These are phyloP conservation scores for Nymphaea thermarum DNA, from an alignment of 164 flowering plant genomes.

Conservation along the genomic window DNA sequence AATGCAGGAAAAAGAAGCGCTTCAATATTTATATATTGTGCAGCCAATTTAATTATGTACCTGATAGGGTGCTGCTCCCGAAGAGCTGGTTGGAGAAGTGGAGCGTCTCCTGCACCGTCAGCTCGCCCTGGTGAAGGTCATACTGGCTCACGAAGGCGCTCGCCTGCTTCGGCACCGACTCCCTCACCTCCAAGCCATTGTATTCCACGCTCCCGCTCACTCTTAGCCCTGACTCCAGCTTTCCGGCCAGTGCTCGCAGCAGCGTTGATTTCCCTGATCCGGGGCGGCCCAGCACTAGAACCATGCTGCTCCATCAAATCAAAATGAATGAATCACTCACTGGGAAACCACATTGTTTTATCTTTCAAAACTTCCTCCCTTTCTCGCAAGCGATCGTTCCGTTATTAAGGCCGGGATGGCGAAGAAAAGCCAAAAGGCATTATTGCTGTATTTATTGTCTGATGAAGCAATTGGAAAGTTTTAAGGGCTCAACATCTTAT, in stretches of 20 bases:
- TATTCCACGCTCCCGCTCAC: constrained; percentile 16
- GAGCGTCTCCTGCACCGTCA: constrained; percentile 1
- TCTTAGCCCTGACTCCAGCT: constrained; percentile 37
- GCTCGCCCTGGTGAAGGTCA: constrained; percentile 2
- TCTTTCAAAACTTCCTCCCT: too few relatives aligned
- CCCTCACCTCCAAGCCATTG: not conserved
- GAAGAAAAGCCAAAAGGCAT: too few relatives aligned
- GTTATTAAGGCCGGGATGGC: too few relatives aligned
- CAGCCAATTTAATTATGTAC: too few relatives aligned
- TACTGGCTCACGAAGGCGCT: not conserved
- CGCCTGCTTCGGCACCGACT: not conserved
- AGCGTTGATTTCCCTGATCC: constrained; percentile 67
- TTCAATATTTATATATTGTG: too few relatives aligned
- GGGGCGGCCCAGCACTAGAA: constrained; percentile 71
- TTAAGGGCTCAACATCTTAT: too few relatives aligned
- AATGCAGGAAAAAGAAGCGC: too few relatives aligned
- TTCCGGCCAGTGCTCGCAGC: constrained; percentile 57
- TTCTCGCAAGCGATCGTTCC: too few relatives aligned
- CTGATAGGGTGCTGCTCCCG: not conserved
- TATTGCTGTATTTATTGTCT: too few relatives aligned
- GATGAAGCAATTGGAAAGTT: too few relatives aligned
- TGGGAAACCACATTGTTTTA: not conserved
- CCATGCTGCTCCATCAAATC: too few relatives aligned
- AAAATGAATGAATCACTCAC: too few relatives aligned
- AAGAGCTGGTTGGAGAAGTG: not conserved